Base-by-base conservation (phyloP, 495 filamentous ascomycete species). In the Hypoxylon fragiforme region DNA sequence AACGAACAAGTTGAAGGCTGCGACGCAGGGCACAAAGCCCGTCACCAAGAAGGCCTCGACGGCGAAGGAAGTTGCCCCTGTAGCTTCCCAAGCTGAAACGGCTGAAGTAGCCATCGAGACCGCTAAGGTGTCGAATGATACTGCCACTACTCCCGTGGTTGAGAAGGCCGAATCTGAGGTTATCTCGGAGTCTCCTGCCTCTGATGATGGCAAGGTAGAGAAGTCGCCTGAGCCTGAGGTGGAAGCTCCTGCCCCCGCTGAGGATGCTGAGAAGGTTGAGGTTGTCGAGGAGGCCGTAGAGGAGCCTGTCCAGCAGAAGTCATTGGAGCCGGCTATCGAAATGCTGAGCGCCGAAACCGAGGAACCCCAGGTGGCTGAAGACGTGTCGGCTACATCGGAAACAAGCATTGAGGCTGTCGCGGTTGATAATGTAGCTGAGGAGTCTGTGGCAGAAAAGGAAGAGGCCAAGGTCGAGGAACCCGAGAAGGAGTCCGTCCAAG, bases 51-150 rank as follows among this genome's bases (percentile, higher is more conserved):
- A 60, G n/a, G 13, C 40, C n/a, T 46, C 52, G 2, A 45, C 63
- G 9, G 56, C 60, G 22, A 73, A 72, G 36, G 64, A 67, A 34
- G 57, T 71, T 13, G 68, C 69, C 9, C 52, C 62, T 5, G 54
- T 58, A 24, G 65, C 58, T 14, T 69, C 68, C 34, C 52, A 72
- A 21, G 43, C 49, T 12, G 67, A 64, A 30, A 70, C 67, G 6
- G 62, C 65, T 3, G 67, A 74, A 31, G 45, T 63, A 24, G 63
- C 54, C 13, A 48, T 66, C 5, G 49, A 65, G 7, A 50, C 44
- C 1, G 63, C 67, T 1, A 63, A 68, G 34, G 39, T 38, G 18
- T 63, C 58, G 1, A 36, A 56, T 2, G 54, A 62, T 11, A 63
- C 46, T 30, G 57, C 38, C 18, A 43, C 44, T 12, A 15, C 49